Evolutionary conservation across 768 basidiomycete species (phyloP).

Genomic region (Tylopilus balloui): DNA sequence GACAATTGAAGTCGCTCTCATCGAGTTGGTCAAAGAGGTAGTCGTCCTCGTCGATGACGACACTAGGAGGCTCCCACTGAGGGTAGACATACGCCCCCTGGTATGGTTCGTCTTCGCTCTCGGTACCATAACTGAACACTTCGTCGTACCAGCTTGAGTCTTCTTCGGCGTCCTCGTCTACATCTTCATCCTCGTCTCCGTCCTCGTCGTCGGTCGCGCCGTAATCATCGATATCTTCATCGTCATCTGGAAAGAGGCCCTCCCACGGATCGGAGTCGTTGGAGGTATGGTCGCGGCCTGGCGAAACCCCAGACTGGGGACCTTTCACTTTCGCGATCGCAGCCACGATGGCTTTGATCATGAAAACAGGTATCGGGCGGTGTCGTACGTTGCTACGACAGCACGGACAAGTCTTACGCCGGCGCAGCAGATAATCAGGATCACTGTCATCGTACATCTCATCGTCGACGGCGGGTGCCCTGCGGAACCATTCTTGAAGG

Average conservation of each 20-base stretch:
- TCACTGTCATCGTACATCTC: slow-evolving; percentile 42
- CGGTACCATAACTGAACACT: slow-evolving; percentile 34
- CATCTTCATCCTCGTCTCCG: slow-evolving; percentile 24
- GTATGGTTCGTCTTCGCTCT: slow-evolving; percentile 35
- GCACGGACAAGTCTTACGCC: slow-evolving; percentile 69
- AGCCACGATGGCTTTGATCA: slow-evolving; percentile 57
- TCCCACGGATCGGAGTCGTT: slow-evolving; percentile 62
- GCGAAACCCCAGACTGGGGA: slow-evolving; percentile 12
- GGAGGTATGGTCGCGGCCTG: slow-evolving; percentile 29
- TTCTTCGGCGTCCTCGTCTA: slow-evolving; percentile 31
- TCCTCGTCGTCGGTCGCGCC: slow-evolving; percentile 23
- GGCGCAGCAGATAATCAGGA: slow-evolving; percentile 46
- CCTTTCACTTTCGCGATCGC: slow-evolving; percentile 45
- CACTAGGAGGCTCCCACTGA: slow-evolving; percentile 56
- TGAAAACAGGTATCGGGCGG: slow-evolving; percentile 64
- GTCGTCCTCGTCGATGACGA: slow-evolving; percentile 34
- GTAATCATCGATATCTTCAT: slow-evolving; percentile 40
- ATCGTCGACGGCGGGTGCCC: slow-evolving; percentile 49
- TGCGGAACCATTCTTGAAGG: slow-evolving; percentile 74
- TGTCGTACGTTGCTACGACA: slow-evolving; percentile 55
- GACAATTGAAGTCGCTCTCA: slow-evolving; percentile 37
- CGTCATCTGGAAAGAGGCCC: slow-evolving; percentile 55
- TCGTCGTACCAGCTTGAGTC: slow-evolving; percentile 30
- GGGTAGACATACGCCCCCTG: slow-evolving; percentile 41
- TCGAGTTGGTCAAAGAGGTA: slow-evolving; percentile 34